Base-by-base conservation (phyloP, 2,329 filamentous ascomycete genomes). In the Venturia aucupariae region DNA sequence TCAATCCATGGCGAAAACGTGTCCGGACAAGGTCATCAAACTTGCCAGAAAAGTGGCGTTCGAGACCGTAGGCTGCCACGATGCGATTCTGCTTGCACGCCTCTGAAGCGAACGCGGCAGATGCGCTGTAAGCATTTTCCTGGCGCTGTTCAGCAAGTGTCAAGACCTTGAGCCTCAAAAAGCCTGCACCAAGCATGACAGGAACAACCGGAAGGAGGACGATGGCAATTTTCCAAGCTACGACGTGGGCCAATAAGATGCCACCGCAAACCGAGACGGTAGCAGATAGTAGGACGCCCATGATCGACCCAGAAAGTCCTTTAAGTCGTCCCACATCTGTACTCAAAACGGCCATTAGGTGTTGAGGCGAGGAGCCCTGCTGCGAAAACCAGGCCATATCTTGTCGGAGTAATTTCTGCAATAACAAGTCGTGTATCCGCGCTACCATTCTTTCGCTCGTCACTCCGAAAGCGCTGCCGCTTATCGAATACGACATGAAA, bases 371-470 rank as follows among this genome's bases (percentile, higher is more conserved):
- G 78, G 75, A 10, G 75, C 77, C 44, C 77, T 76, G 1, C 75
- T 76, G 6, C 75, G 73, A 51, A 63, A 80, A 81, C 79, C 79
- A 82, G 11, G 74, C 67, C 71, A 86, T 81, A 66, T 84, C 81
- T 68, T 86, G 83, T 24, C 79, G 76, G 6, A 86, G 74, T 1
- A 83, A 15, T n/a, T 64, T 51, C 30, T 64, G 60, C 46, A 64
- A 64, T 13, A 64, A 7, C 19, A 32, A 32, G 10, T 61, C 32
- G 10, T 51, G 62, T 22, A 38, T 38, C 24, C 32, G 30, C 24
- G 60, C 32, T 59, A 51, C 87, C 68, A 86, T 82, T 0, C 84
- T 85, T 2, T 90, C 77, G 6, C 92, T 77, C 13, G 80, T 75
- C 0, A 60, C 32, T 32, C 46, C 46, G n/a, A 27, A 44, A 1